Base-by-base conservation (phyloP, 2,329 filamentous ascomycete species). In the Claviceps monticola region DNA sequence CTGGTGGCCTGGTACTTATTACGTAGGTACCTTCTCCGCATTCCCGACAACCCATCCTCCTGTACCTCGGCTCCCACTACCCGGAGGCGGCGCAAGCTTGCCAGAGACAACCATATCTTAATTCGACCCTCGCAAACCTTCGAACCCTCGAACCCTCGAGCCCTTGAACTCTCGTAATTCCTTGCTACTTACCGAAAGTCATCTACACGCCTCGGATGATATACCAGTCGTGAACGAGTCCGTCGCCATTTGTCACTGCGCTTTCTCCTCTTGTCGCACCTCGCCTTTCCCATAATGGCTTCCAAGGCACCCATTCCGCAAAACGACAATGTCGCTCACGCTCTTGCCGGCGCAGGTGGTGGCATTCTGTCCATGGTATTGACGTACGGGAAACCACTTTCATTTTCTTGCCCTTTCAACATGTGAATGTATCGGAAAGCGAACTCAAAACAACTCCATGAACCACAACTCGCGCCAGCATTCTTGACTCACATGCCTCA, bases 261-360 rank as follows among this genome's bases (percentile, higher is more conserved):
- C 16, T 23, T 46, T 2, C 17, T 23, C 11, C 23, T 47, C 29
- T 7, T 37, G 17, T 29, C 47, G 1, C 21, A 26, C 3, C 9
- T 29, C 13, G 9, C 47, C 23, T n/a, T 16, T 29, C 16, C 1
- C 29, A 55, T 41, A 49, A 65, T 67, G 64, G 63, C 69, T 55
- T 66, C 76, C 50, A 84, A 84, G 59, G 74, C 82, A 46, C 78
- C 81, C 46, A 72, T 84, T 46, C 88, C 90, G 56, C 88, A 94
- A 63, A 93, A 90, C 66, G 91, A 97, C 75, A 96, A 96, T 74
- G 88, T 97, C 64, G 89, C 91, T 53, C 91, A 97, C 72, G 91
- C 91, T 55, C 80, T 97, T 54, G 88, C 90, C 52, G 91, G 91
- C 58, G 88, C 90, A 49, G 93, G 93, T 59, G 93, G 93, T 59